These are phyloP conservation scores for Haematococcus lacustris DNA, from an alignment of 139 green algal species.

Conservation along the genomic window DNA sequence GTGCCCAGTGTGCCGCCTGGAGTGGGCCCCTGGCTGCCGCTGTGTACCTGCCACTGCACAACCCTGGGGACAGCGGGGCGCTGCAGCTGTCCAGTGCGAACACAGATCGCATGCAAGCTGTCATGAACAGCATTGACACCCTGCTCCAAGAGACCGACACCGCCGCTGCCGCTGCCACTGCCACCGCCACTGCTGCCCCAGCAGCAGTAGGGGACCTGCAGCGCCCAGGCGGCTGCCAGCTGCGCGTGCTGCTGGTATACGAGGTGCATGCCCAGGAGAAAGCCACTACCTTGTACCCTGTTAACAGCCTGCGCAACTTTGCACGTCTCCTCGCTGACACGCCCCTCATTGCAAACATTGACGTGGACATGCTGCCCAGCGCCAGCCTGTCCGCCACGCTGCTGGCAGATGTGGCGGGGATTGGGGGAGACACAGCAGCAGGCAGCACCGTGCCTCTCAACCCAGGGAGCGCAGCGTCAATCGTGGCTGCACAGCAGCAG, in stretches of 20 bases:
- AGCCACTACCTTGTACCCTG: conserved; percentile 12
- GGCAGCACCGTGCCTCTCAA: no score
- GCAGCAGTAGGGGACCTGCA: not conserved
- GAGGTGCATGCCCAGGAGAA: conserved; percentile 11
- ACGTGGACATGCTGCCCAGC: conserved; percentile 39
- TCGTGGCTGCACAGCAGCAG: no score
- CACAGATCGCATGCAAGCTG: not conserved
- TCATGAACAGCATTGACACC: not conserved
- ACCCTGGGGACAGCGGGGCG: not conserved
- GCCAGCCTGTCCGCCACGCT: conserved; percentile 2
- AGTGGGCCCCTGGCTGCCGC: conserved; percentile 22
- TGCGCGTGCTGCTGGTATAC: conserved; percentile 16
- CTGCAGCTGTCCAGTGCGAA: not conserved
- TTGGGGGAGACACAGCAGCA: no score
- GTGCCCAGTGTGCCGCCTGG: conserved; percentile 27
- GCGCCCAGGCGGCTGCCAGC: conserved; percentile 7
- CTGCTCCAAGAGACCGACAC: not conserved
- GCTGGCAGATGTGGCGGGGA: not conserved
- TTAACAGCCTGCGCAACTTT: conserved; percentile 29
- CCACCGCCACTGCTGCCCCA: not conserved
- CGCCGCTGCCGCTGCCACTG: not conserved
- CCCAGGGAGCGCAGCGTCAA: no score
- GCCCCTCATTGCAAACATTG: conserved; percentile 36
- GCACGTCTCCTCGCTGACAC: conserved; percentile 31
- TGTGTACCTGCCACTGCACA: conserved; percentile 18